Percentiles rank a stretch among this genome's conserved stretches.
These are phyloP conservation scores for Phialocephala sp. DNA, from an alignment of 2,329 filamentous ascomycete species.

Conservation along the genomic window DNA sequence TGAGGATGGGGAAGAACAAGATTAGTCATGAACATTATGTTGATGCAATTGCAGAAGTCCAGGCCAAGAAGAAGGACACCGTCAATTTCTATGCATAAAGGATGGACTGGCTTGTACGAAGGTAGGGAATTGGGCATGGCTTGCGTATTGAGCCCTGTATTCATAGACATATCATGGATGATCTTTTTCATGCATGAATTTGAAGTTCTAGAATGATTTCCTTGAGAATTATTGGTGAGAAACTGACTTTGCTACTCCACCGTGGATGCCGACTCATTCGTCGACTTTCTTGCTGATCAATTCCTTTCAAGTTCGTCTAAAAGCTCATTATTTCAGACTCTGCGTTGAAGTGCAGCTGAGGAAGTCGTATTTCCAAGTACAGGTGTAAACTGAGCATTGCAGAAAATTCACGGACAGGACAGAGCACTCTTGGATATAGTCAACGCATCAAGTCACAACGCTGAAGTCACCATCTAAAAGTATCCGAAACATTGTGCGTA, in stretches of 20 bases:
- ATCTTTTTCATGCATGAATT: constrained; percentile 12
- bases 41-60: constrained; percentile 95
- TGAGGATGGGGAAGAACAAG: constrained; percentile 93
- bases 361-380: no score
- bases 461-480: no score
- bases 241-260: background rate
- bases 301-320: background rate
- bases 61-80: constrained; percentile 73
- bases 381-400: no score
- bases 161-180: constrained; percentile 40
- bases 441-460: no score
- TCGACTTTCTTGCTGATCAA: background rate
- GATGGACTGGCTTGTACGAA: constrained; percentile 27
- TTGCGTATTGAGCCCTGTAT: constrained; percentile 39
- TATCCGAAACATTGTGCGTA: no score
- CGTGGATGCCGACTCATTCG: background rate
- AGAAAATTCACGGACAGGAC: no score
- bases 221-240: background rate
- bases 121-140: constrained; percentile 36
- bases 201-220: constrained; percentile 2
- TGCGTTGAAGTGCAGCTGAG: no score
- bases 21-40: constrained; percentile 99
- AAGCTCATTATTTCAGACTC: no score
- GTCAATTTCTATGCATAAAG: constrained; percentile 42
- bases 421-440: no score